Percentiles rank a stretch among this genome's conserved stretches.
Conservation (phyloP, 768 basidiomycete species). For the Boletus rubropictus region DNA sequence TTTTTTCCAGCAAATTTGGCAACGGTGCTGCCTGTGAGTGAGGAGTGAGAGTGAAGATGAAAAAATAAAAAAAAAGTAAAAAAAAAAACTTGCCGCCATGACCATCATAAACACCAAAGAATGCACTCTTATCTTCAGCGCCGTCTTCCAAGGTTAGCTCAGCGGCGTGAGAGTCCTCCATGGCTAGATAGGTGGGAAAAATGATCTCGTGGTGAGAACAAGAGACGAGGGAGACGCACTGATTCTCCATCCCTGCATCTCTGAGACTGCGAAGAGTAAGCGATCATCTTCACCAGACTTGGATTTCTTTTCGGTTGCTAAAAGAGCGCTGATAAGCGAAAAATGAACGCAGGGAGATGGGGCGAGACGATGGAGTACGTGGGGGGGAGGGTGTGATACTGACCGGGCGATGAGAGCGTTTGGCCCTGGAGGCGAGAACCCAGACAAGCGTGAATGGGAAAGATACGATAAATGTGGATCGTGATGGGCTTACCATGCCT, state of each 20-base stretch:
- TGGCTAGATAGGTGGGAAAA: constrained; percentile 47
- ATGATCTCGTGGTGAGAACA: constrained; percentile 1
- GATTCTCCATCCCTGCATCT: constrained; percentile 99
- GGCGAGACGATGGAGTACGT: background rate
- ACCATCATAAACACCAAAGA: constrained; percentile 98
- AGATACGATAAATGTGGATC: background rate
- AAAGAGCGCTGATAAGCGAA: constrained; percentile 14
- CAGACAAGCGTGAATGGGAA: constrained; percentile 2
- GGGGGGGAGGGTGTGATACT: constrained; percentile 21
- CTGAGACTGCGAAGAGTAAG: constrained; percentile 72
- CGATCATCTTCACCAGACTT: constrained; percentile 65
- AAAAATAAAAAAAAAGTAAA: background rate
- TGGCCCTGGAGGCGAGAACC: constrained; percentile 53
- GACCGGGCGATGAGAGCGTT: constrained; percentile 78
- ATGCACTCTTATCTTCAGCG: constrained; percentile 51
- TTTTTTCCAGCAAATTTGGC: constrained; percentile 82
- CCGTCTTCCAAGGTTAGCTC: constrained; percentile 62
- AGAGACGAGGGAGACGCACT: constrained; percentile 51
- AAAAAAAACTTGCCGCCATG: constrained; percentile 82
- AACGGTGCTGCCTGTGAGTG: constrained; percentile 63
- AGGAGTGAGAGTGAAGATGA: background rate
- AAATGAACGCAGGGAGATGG: background rate
- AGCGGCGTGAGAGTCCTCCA: constrained; percentile 93
- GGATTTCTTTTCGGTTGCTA: constrained; percentile 81
- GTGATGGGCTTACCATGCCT: constrained; percentile 26